Percentiles rank a stretch among this genome's conserved stretches.
These are phyloP conservation scores for Tothia fuscella DNA, from an alignment of 2,329 filamentous ascomycete genomes.

Conservation along the genomic window DNA sequence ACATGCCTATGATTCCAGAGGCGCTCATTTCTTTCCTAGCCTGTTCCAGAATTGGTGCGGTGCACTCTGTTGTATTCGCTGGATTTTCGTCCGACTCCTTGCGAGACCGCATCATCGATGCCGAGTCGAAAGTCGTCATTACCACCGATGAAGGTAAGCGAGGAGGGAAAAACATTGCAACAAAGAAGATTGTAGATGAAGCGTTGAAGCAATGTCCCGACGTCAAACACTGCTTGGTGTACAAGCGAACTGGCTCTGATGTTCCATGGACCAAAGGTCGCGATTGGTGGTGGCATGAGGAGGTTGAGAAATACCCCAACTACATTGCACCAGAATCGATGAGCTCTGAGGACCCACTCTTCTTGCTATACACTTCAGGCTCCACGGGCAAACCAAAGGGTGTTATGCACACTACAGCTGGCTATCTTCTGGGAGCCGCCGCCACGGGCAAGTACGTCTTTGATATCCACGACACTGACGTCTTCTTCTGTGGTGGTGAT, in stretches of 20 bases:
- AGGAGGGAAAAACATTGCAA: constrained; percentile 91
- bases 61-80: constrained; percentile 96
- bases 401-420: constrained; percentile 93
- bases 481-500: constrained; percentile 95
- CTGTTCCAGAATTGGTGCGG: constrained; percentile 80
- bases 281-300: constrained; percentile 98
- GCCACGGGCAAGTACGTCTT: constrained; percentile 97
- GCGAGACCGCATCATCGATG: constrained; percentile 87
- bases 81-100: constrained; percentile 96
- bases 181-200: constrained; percentile 98
- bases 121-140: constrained; percentile 83
- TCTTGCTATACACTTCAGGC: constrained; percentile 94
- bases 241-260: constrained; percentile 87
- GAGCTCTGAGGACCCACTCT: constrained; percentile 89
- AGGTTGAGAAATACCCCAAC: constrained; percentile 89
- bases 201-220: constrained; percentile 91
- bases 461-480: constrained; percentile 87
- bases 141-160: constrained; percentile 97
- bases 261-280: constrained; percentile 81
- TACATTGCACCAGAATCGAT: constrained; percentile 85
- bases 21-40: constrained; percentile 84
- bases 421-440: constrained; percentile 88
- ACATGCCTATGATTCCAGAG: constrained; percentile 98
- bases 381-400: constrained; percentile 98
- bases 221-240: constrained; percentile 76